Base-by-base conservation (phyloP, 768 basidiomycete genomes). In the Lactifluus subvellereus region DNA sequence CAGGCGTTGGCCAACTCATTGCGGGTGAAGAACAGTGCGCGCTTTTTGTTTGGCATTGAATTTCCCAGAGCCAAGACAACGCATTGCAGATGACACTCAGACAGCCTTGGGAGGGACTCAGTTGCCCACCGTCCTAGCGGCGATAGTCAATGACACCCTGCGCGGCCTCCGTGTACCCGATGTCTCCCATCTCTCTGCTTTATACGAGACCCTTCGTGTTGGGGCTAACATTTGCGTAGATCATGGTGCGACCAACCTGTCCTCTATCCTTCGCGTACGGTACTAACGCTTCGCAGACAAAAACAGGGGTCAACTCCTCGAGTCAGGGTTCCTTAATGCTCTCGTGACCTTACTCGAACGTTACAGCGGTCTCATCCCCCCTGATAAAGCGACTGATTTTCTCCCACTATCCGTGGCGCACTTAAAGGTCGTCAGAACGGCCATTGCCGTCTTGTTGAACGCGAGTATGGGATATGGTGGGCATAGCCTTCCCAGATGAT, bases 191-290 rank as follows among this genome's bases (percentile, higher is more conserved):
- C 77, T 82, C 54, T 69, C 80, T 9, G 80, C 81, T 10, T 77
- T 85, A 27, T 82, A 82, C 62, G 88, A 93, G 71, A 74, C 91
- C 35, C 80, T 94, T 58, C 82, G 91, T 61, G 84, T 91, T 14
- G 84, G 84, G 30, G 91, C 91, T 13, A 94, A 94, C 73, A 74
- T 94, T 18, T 91, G 89, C 73, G 85, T 91, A 75, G 89, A 94
- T 71, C 89, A 93, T 68, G 85, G 89, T 85, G 67, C 64, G 83
- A 72, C 27, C 20, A 16, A 33, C 43, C 37, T 43, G 40, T 32
- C 50, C 43, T 59, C 20, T 55, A 20, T 53, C 7, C 51, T 22
- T 54, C 18, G 58, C 37, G 38, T 53, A 51, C 45, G 30, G 13
- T 54, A 14, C 37, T 57, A 56, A 61, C 32, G 54, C 54, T 38